A percentile compares a stretch with the other conserved stretches of the same genome.
Conservation (phyloP, 106 monocot genomes). For the Dendrobium huoshanense region DNA sequence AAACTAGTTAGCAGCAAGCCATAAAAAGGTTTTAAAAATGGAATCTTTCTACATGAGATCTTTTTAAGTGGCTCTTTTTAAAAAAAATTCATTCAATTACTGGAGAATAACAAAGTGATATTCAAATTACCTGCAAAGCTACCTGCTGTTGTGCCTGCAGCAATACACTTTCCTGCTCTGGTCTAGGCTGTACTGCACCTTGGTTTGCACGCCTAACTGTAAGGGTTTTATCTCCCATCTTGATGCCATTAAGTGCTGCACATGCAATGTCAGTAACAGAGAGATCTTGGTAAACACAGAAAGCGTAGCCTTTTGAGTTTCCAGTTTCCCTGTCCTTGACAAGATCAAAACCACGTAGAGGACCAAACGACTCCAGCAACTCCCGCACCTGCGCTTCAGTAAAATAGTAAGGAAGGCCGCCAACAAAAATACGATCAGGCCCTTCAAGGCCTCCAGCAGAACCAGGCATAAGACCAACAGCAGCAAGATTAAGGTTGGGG, state of each 20-base stretch:
- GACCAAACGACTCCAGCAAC: conserved; percentile 71
- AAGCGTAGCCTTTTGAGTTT: conserved; percentile 85
- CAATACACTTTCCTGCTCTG: conserved; percentile 79
- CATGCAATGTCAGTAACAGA: conserved; percentile 88
- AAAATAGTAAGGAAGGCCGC: conserved; percentile 77
- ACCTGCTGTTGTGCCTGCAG: conserved; percentile 87
- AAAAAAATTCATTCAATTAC: not conserved
- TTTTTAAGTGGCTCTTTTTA: too few species aligned
- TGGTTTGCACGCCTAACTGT: conserved; percentile 91
- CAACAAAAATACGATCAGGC: conserved; percentile 72
- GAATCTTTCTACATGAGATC: not conserved
- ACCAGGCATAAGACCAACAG: conserved; percentile 61
- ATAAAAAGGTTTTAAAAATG: not conserved
- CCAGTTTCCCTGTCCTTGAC: conserved; percentile 94
- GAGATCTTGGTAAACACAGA: conserved; percentile 85
- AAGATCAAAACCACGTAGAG: conserved; percentile 81
- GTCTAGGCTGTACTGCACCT: conserved; percentile 69
- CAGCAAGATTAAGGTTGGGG: conserved; percentile 58
- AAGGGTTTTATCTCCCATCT: conserved; percentile 93
- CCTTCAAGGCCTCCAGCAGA: conserved; percentile 68
- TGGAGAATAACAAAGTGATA: not conserved
- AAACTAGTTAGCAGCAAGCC: not conserved
- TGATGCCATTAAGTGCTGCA: conserved; percentile 96
- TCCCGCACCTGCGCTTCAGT: conserved; percentile 70
- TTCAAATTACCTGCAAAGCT: conserved; percentile 59